Evolutionary conservation across 257 asterid genomes (phyloP).

Genomic region (Ophiorrhiza pumila): DNA sequence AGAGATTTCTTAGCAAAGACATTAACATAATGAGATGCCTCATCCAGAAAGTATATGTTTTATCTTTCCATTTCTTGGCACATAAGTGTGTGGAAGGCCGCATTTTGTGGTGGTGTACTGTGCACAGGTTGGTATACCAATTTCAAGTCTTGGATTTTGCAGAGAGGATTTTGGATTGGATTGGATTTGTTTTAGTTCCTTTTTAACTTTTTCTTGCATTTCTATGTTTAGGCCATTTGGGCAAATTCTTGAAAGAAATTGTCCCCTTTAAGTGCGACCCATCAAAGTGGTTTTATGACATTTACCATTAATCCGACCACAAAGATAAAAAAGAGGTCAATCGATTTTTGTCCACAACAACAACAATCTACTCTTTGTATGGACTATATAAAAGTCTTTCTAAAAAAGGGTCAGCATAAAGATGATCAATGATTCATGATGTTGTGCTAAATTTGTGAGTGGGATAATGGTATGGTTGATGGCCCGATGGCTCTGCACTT

Average conservation of each 20-base stretch:
- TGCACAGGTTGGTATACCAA: neutral
- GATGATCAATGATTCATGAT: constrained; percentile 3
- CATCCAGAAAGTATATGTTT: neutral
- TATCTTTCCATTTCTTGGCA: neutral
- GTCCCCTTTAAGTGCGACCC: constrained; percentile 20
- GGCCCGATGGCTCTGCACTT: too few relatives aligned
- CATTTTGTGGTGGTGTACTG: neutral
- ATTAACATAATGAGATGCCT: neutral
- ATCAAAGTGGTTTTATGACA: constrained; percentile 20
- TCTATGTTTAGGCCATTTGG: constrained; percentile 15
- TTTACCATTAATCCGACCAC: constrained; percentile 19
- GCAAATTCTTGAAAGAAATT: constrained; percentile 9
- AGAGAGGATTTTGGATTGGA: neutral
- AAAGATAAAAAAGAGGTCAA: neutral
- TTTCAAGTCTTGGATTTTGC: neutral
- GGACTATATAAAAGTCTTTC: neutral
- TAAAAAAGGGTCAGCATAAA: neutral
- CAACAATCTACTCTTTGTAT: constrained; percentile 7
- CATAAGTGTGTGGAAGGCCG: neutral
- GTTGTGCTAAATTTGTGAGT: constrained; percentile 3
- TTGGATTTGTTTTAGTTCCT: neutral
- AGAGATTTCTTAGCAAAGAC: neutral
- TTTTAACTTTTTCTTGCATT: neutral
- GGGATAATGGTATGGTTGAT: neutral
- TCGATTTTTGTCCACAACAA: constrained; percentile 9